Evolutionary conservation across 345 rosid genomes (phyloP).

Genomic region (Capsella bursapastoris): DNA sequence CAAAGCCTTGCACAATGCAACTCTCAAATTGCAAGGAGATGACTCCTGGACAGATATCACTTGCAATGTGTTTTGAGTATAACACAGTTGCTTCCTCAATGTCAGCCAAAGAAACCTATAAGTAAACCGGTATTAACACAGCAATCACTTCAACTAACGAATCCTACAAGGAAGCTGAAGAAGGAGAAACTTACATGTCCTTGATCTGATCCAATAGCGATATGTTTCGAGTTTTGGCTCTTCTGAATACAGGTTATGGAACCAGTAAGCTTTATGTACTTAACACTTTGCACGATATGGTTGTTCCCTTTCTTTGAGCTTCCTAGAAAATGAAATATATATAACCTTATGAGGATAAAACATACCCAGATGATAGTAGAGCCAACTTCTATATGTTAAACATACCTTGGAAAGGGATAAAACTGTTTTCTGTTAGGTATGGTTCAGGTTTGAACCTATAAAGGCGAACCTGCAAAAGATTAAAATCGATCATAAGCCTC

Average conservation of each 20-base stretch:
- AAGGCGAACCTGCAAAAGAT: slow-evolving; percentile 65
- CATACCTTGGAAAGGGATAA: slow-evolving; percentile 66
- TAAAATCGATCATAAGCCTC: neutral
- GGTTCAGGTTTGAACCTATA: slow-evolving; percentile 78
- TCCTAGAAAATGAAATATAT: slow-evolving; percentile 48
- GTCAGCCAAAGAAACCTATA: slow-evolving; percentile 77
- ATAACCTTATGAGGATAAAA: slow-evolving; percentile 1
- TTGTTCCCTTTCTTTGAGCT: slow-evolving; percentile 68
- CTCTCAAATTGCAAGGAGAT: slow-evolving; percentile 70
- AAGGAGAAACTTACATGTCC: slow-evolving; percentile 71
- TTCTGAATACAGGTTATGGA: slow-evolving; percentile 60
- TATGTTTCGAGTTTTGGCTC: slow-evolving; percentile 58
- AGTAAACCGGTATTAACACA: slow-evolving; percentile 16
- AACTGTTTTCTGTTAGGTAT: slow-evolving; percentile 64
- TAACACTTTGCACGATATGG: slow-evolving; percentile 66
- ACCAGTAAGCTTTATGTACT: slow-evolving; percentile 71
- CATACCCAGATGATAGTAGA: neutral
- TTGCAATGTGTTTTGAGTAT: slow-evolving; percentile 65
- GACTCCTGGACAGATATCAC: slow-evolving; percentile 69
- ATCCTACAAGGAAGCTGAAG: neutral
- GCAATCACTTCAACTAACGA: slow-evolving; percentile 5
- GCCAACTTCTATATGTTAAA: slow-evolving; percentile 13
- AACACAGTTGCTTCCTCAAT: slow-evolving; percentile 55
- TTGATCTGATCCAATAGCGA: slow-evolving; percentile 80
- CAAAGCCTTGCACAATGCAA: slow-evolving; percentile 71